These are phyloP conservation scores for Colletotrichum sp. DNA, from an alignment of 2,329 filamentous ascomycete genomes.

Conservation along the genomic window DNA sequence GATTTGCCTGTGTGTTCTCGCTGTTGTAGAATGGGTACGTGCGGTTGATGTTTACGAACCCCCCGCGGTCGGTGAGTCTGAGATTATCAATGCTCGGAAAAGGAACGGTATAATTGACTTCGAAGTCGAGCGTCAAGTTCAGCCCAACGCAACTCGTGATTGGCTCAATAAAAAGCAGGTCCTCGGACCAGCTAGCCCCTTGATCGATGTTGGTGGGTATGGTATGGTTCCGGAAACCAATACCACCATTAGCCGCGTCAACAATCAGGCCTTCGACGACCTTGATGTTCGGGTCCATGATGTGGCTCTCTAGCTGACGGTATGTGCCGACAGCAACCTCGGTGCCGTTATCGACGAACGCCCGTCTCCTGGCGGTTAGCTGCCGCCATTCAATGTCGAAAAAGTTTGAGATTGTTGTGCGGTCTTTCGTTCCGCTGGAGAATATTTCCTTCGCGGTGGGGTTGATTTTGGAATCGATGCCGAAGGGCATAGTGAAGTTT, in stretches of 20 bases:
- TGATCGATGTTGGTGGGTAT: conserved; percentile 33
- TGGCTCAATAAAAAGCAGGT: conserved; percentile 52
- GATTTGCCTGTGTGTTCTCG: conserved; percentile 35
- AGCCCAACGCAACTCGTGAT: conserved; percentile 47
- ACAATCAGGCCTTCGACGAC: conserved; percentile 49
- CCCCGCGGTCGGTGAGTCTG: conserved; percentile 45
- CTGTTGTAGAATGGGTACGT: conserved; percentile 35
- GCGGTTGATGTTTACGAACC: conserved; percentile 42
- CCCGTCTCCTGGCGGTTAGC: conserved; percentile 22
- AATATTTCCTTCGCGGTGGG: conserved; percentile 27
- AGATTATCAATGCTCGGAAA: conserved; percentile 24
- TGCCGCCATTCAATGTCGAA: conserved; percentile 45
- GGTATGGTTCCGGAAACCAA: conserved; percentile 52
- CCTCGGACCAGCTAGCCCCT: conserved; percentile 49
- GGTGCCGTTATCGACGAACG: conserved; percentile 33
- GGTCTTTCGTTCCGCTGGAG: conserved; percentile 35
- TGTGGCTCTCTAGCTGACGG: conserved; percentile 27
- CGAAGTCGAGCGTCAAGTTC: conserved; percentile 48
- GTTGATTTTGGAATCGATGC: neutral
- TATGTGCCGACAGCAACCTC: conserved; percentile 30
- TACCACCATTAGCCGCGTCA: conserved; percentile 42
- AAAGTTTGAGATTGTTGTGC: conserved; percentile 42
- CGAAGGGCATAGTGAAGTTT: conserved; percentile 10
- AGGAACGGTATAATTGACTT: conserved; percentile 22
- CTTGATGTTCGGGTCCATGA: conserved; percentile 35